Evolutionary conservation across 1,284 basidiomycete genomes (phyloP).

Genomic region (Mycosarcoma mackinlayi): DNA sequence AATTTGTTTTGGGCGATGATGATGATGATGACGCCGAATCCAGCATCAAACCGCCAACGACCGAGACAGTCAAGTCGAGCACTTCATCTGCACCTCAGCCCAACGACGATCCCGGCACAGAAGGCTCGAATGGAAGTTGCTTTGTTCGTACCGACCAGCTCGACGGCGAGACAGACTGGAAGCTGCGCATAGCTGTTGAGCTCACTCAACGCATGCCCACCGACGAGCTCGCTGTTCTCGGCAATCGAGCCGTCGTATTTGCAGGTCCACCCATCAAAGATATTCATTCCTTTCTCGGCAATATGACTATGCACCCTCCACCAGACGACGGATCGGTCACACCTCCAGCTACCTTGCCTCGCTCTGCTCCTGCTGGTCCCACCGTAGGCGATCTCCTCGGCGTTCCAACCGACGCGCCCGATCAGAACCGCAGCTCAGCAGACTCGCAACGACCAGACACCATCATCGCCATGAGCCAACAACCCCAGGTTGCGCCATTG

Average conservation of each 20-base stretch:
- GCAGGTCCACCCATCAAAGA: slow-evolving; percentile 96
- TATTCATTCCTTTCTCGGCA: slow-evolving; percentile 94
- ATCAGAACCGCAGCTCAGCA: slow-evolving; percentile 18
- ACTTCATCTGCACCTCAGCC: not conserved
- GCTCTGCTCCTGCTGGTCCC: slow-evolving; percentile 70
- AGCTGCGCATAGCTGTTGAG: slow-evolving; percentile 87
- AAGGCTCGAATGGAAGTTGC: slow-evolving; percentile 87
- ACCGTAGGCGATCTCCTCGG: slow-evolving; percentile 64
- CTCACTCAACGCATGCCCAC: slow-evolving; percentile 81
- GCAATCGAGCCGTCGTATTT: slow-evolving; percentile 66
- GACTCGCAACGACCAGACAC: slow-evolving; percentile 34
- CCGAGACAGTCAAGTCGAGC: not conserved
- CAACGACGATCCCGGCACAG: slow-evolving; percentile 5
- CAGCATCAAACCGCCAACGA: slow-evolving; percentile 2
- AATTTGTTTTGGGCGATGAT: slow-evolving; percentile 57
- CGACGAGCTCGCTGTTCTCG: slow-evolving; percentile 76
- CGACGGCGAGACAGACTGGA: slow-evolving; percentile 99
- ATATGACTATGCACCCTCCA: slow-evolving; percentile 78
- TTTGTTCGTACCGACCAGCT: slow-evolving; percentile 98
- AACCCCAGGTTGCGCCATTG: slow-evolving; percentile 60
- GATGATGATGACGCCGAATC: slow-evolving; percentile 27
- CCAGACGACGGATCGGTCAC: slow-evolving; percentile 26
- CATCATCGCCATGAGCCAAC: slow-evolving; percentile 69
- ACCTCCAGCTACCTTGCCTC: slow-evolving; percentile 20
- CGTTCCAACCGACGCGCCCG: slow-evolving; percentile 22